Evolutionary conservation across 495 filamentous ascomycete species (phyloP), one percentile per base, ranked within the genome.

Genomic region (Pseudotulostoma volvatum): DNA sequence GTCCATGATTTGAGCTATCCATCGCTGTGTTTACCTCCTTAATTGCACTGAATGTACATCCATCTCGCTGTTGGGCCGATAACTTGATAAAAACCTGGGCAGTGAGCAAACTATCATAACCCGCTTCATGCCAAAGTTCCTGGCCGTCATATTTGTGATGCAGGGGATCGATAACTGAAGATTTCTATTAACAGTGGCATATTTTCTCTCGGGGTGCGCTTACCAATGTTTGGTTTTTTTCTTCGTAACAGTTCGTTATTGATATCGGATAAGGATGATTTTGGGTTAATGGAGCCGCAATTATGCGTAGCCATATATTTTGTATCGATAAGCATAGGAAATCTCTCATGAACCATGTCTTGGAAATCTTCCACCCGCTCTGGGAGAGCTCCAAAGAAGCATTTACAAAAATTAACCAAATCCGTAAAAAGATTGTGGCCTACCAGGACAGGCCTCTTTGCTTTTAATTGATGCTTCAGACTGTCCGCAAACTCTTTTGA

Each of bases 401-500:
- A 73, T 18, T 60, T 51, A 49, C 77, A 81, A 41, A 92, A 60
- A 49, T 81, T 82, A 20, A 77, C 63, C 15, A 92, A 51, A 51
- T 92, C 84, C 3, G 65, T 68, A 43, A 90, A 81, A 17, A 78
- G 54, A 49, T 90, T 92, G 53, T 93, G 82, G 0, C 81, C 81
- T 7, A 88, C 69, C 5, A 88, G 45, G 0, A 79, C 57, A 9
- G 67, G 65, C 15, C 55, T 52, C 14, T 60, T 63, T n/a, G 50
- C 37, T 34, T 63, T 59, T n/a, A 81, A 51, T 3, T 43, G 47
- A 3, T 43, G 18, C 31, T 64, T 59, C n/a, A 60, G 28, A 4
- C 38, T 43, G 2, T 52, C 39, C 13, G 43, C 37, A 15, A 60
- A 53, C 9, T 55, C 39, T 28, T 51, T 18, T 20, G 52, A 15